phyloP scores from a whole-genome alignment of 176 grass and related monocot genomes.

The Avena eriantha region DNA sequence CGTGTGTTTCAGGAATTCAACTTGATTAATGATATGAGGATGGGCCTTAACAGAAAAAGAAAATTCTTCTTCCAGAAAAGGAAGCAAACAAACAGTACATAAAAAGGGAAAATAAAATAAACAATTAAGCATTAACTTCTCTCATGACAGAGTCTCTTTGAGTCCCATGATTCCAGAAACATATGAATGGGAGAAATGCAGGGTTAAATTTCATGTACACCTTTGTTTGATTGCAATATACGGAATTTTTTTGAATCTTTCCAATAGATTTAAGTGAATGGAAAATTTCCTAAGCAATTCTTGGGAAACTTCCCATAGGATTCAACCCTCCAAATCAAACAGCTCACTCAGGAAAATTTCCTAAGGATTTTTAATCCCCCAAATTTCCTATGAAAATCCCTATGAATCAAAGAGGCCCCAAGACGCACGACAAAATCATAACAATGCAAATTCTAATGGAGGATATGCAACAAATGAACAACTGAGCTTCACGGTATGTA shows the following conservation, averaged over 20 bases:
- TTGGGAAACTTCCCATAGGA: neutral
- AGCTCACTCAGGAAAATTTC: neutral
- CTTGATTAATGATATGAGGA: neutral
- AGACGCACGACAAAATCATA: neutral
- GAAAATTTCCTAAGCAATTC: neutral
- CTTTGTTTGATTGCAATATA: neutral
- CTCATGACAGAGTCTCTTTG: neutral
- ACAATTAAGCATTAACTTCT: neutral
- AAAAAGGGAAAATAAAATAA: neutral
- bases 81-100: neutral
- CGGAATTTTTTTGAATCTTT: neutral
- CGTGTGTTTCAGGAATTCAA: slow-evolving; percentile 44
- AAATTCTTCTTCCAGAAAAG: neutral
- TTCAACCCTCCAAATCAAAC: neutral
- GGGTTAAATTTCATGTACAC: neutral
- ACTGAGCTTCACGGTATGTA: neutral
- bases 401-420: neutral
- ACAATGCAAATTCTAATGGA: neutral
- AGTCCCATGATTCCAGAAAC: neutral
- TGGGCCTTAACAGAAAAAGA: neutral
- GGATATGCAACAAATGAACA: neutral
- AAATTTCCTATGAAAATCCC: too few relatives aligned
- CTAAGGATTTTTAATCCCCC: too few relatives aligned
- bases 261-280: neutral
- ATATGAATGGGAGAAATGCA: neutral